Evolutionary conservation across 228 moss, liverwort and hornwort genomes (phyloP), one percentile per base, ranked within the genome.

Genomic region (Sphagnum fallax): DNA sequence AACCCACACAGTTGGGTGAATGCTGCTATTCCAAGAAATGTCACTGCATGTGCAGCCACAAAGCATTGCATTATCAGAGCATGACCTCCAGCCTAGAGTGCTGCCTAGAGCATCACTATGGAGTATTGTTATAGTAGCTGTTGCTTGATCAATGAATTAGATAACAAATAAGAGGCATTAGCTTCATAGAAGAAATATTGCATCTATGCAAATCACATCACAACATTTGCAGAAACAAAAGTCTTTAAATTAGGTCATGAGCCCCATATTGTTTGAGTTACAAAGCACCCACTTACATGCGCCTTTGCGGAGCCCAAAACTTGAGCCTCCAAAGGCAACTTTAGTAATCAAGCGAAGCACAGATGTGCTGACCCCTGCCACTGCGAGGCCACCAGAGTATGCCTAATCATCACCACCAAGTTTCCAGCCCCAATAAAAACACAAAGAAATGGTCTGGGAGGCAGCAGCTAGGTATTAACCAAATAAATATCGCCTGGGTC

Each of bases 241-340:
- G 32, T 32, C 32, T 32, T 32, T 32, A 32, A 32, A 32, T 32
- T 32, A 32, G 32, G 32, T 32, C 32, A 32, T 32, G 32, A 32
- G 32, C 32, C 32, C 32, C 32, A 32, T 32, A 32, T 32, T 32
- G 32, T 32, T 32, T 32, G 32, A 32, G 32, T 32, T 32, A 32
- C 2, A 32, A 32, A 32, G 32, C 50, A 49, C 52, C 5, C 16
- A 66, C 74, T 82, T 71, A 86, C 80, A 80, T 49, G 82, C 82
- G 72, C 86, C 86, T 75, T 75, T 77, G 12, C 82, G 80, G 48
- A 83, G 62, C 48, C 82, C 86, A 7, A 71, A 74, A 71, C 63
- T 72, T 14, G 75, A 69, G 49, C 75, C 75, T 5, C 80, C 82
- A 48, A 80, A 73, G 71, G 78, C 74, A 5, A 70, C 80, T 74